phyloP scores from a whole-genome alignment of 2,329 filamentous ascomycete species.

The Aspergillus ibericus region DNA sequence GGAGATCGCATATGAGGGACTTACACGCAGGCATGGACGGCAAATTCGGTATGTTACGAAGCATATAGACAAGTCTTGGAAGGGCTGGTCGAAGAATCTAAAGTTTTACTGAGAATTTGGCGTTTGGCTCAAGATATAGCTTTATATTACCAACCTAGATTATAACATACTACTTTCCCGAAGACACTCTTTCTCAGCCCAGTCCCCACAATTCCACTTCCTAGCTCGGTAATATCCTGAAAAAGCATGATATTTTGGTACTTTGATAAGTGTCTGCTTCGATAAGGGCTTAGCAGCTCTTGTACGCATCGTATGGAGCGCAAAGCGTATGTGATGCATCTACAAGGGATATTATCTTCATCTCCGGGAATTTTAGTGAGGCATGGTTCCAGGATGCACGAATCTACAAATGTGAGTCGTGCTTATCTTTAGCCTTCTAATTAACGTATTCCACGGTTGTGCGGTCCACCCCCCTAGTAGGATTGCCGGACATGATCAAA shows the following conservation, averaged over 20 bases:
- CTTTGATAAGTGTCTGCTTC: background rate
- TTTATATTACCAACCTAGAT: background rate
- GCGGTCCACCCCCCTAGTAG: too few species aligned
- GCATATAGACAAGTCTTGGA: background rate
- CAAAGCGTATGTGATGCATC: background rate
- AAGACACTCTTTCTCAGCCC: background rate
- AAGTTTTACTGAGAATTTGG: too few species aligned
- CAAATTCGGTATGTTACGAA: background rate
- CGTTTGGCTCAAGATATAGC: background rate
- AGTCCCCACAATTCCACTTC: background rate
- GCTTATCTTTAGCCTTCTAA: background rate
- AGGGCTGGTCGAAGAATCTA: background rate
- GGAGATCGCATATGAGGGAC: background rate
- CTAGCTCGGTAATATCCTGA: background rate
- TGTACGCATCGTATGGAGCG: background rate
- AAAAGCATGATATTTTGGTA: background rate
- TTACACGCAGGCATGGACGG: background rate
- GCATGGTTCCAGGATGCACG: background rate
- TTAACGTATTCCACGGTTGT: too few species aligned
- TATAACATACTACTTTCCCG: background rate
- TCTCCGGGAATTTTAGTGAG: background rate
- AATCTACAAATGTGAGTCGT: background rate
- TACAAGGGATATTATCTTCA: background rate
- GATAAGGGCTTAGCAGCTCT: background rate
- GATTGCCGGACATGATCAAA: too few species aligned